Base-by-base conservation (phyloP, 2,329 filamentous ascomycete species). In the Epichloe brachyelytri region DNA sequence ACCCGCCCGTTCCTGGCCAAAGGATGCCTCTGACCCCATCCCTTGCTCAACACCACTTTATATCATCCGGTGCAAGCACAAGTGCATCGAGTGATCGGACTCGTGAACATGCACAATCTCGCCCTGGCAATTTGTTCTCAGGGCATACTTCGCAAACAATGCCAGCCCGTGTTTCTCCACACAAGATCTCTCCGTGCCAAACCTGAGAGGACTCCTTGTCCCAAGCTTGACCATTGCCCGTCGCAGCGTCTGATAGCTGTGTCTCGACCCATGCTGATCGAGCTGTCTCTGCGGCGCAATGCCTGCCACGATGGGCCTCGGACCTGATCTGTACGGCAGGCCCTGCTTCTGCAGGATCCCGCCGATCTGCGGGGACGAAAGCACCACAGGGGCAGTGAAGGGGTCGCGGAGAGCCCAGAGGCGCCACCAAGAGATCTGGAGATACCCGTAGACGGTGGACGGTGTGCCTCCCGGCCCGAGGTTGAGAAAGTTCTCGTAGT, bases 401-500 rank as follows among this genome's bases (percentile, higher is more conserved):
- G 85, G 84, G 60, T 91, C 76, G 5, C 80, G 77, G 4, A 93
- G 73, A 37, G 79, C 77, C 71, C 88, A 83, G 45, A 90, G 68
- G 11, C 83, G 80, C 46, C 91, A 77, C 66, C 80, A 79, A 55
- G 83, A 84, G 65, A 93, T 82, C 51, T 79, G 78, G 26, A 88
- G 68, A 65, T 91, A 94, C 56, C 87, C 88, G 5, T 68, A 56
- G 41, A 86, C 77, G 0, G 85, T 93, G 3, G 82, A 76, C 0
- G 88, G 86, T 0, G 86, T 91, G 53, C 88, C 88, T 22, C 88
- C 88, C 0, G 86, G 87, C 0, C 88, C 88, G 19, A 94, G 79
- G 39, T 78, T 78, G 56, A 91, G 71, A 67, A 88, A 93, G 63
- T 83, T 84, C 49, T 74, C 70, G 67, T 88, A 93, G 71, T 91